Evolutionary conservation across 2,329 filamentous ascomycete genomes (phyloP).

Genomic region (Phialophora chinensis): DNA sequence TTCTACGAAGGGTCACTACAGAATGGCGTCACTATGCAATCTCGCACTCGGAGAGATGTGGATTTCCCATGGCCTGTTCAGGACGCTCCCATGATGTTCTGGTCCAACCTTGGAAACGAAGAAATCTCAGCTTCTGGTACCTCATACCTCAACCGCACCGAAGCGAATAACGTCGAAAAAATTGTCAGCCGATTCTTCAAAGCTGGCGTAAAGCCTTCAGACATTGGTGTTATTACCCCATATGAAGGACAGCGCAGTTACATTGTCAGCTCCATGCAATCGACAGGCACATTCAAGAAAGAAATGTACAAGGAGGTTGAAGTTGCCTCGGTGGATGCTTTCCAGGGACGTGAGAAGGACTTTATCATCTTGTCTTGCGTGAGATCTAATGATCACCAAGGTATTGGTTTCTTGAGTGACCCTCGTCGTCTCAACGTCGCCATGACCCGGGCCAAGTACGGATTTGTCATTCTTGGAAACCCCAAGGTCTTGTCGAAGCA

Average conservation of each 20-base stretch:
- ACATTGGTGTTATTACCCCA: conserved; percentile 97
- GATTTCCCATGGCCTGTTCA: conserved; percentile 97
- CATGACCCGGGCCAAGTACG: conserved; percentile 94
- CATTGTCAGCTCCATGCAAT: conserved; percentile 99
- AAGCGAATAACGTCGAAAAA: conserved; percentile 97
- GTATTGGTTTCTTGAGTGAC: conserved; percentile 97
- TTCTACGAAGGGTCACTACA: conserved; percentile 98
- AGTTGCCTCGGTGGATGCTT: conserved; percentile 96
- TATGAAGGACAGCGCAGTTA: conserved; percentile 99
- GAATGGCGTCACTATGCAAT: conserved; percentile 90
- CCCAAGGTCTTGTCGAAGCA: conserved; percentile 98
- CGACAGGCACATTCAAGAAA: conserved; percentile 95
- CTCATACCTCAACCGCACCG: conserved; percentile 96
- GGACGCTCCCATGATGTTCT: conserved; percentile 99
- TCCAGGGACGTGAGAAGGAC: conserved; percentile 98
- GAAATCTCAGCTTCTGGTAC: conserved; percentile 98
- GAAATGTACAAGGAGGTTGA: conserved; percentile 98
- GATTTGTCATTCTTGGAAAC: conserved; percentile 94
- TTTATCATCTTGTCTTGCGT: conserved; percentile 98
- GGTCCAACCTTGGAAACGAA: conserved; percentile 96
- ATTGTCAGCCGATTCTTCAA: conserved; percentile 99
- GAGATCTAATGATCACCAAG: conserved; percentile 97
- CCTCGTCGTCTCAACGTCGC: conserved; percentile 97
- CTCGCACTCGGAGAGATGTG: conserved; percentile 87
- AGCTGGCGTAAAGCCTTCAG: conserved; percentile 88